Conservation (phyloP, 768 basidiomycete species). For the Pleurotus eryngii region DNA sequence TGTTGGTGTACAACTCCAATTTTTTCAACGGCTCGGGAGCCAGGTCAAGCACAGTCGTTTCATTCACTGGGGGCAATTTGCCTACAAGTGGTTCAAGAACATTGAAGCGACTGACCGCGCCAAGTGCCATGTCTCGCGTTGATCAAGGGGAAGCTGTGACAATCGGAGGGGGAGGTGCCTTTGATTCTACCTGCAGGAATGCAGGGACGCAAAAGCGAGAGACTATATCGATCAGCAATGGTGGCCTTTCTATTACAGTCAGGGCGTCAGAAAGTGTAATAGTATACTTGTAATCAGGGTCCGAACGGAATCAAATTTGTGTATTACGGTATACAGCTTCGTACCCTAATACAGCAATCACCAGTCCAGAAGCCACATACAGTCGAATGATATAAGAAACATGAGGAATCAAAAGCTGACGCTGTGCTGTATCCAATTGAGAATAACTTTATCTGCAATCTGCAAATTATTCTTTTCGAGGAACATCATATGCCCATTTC, state of each 20-base stretch:
- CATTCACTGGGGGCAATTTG: slow-evolving; percentile 23
- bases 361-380: no score
- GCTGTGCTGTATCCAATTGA: slow-evolving; percentile 32
- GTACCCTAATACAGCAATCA: no score
- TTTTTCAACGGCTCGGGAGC: slow-evolving; percentile 31
- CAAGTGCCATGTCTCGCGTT: slow-evolving; percentile 26
- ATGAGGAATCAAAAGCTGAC: neutral
- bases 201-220: slow-evolving; percentile 24
- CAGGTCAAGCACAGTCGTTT: slow-evolving; percentile 23
- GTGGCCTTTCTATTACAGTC: slow-evolving; percentile 23
- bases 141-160: slow-evolving; percentile 29
- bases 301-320: no score
- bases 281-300: slow-evolving; percentile 19
- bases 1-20: slow-evolving; percentile 32
- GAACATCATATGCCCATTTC: slow-evolving; percentile 57
- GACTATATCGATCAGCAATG: slow-evolving; percentile 18
- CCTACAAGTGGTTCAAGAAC: slow-evolving; percentile 15
- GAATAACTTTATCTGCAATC: slow-evolving; percentile 38
- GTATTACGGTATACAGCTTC: no score
- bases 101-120: slow-evolving; percentile 31
- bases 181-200: slow-evolving; percentile 20
- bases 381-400: no score
- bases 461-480: slow-evolving; percentile 48
- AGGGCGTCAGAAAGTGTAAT: slow-evolving; percentile 35
- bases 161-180: slow-evolving; percentile 30